Evolutionary conservation across 331 rosid species (phyloP), one percentile per base, ranked within the genome.

Genomic region (Arachis monticola): DNA sequence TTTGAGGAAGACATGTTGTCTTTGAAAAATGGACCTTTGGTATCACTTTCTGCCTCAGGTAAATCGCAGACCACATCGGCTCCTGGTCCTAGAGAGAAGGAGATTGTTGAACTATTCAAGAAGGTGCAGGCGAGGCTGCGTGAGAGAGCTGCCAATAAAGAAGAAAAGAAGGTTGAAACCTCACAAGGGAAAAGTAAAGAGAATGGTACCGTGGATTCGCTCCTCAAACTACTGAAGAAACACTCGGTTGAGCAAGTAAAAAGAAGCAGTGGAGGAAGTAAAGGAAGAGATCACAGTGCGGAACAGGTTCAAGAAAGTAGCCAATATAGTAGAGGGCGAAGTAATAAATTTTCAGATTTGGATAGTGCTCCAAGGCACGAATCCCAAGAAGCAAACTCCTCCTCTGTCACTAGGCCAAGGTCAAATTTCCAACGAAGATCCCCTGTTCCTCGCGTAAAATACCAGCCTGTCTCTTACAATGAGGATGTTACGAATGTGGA

Each of bases 31-130:
- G 98, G 97, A 30, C 91, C 92, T 13, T 61, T 83, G 22, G 69
- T 75, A 66, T 89, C 96, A 10, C 82, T 81, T 35, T 84, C 92
- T 1, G 80, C 61, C 79, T 81, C 85, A 58, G 83, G 88, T 8
- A 93, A 91, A 71, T 86, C 75, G n/a, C 88, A 86, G 63, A 83
- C 93, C 62, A 88, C 91, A 63, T 84, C 97, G 45, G 68, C 90
- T 67, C 98, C 98, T 17, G 98, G 98, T 47, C 86, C 94, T 8
- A 91, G 93, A 78, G 98, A 93, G 85, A 93, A 87, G 73, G 98
- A 93, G 84, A 93, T 93, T 67, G 97, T 93, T 63, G 98, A 89
- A 82, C 88, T 93, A 65, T 93, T 93, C 73, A 80, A 93, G 68
- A 89, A 91, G 87, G 97, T 93, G 64, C 98, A 91, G 85, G 90